A percentile compares a stretch with the other conserved stretches of the same genome.
Conservation (phyloP, 176 grass and related monocot species). For the Carex pumila region DNA sequence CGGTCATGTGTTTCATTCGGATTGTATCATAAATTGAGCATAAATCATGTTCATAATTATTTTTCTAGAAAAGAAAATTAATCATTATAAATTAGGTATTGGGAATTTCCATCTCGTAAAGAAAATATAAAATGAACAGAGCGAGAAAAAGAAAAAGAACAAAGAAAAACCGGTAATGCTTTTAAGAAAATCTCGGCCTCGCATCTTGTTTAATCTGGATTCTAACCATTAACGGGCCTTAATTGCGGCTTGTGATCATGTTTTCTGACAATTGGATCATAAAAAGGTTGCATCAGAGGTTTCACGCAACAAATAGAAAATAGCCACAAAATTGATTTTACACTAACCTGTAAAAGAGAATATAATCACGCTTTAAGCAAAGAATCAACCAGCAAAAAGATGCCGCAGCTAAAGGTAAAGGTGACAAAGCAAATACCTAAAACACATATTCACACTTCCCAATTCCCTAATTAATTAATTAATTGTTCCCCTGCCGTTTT, state of each 20-base stretch:
- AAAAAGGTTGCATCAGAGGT: not conserved
- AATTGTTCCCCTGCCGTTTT: not conserved
- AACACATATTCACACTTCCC: slow-evolving; percentile 16
- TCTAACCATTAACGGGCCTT: not conserved
- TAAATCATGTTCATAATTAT: too few relatives aligned
- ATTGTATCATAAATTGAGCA: not conserved
- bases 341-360: not conserved
- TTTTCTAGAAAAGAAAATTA: not conserved
- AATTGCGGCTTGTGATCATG: not conserved
- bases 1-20: not conserved
- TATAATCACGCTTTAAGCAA: slow-evolving; percentile 22
- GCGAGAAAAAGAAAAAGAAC: not conserved
- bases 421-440: slow-evolving; percentile 3
- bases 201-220: not conserved
- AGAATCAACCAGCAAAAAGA: slow-evolving; percentile 14
- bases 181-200: not conserved
- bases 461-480: not conserved
- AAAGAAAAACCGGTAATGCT: not conserved
- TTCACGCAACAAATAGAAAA: not conserved
- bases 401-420: not conserved
- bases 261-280: not conserved
- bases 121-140: not conserved
- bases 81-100: not conserved
- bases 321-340: not conserved
- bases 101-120: not conserved